A percentile compares a stretch with the other conserved stretches of the same genome.
Conservation (phyloP, 1,284 basidiomycete genomes). For the Naganishia cerealis region DNA sequence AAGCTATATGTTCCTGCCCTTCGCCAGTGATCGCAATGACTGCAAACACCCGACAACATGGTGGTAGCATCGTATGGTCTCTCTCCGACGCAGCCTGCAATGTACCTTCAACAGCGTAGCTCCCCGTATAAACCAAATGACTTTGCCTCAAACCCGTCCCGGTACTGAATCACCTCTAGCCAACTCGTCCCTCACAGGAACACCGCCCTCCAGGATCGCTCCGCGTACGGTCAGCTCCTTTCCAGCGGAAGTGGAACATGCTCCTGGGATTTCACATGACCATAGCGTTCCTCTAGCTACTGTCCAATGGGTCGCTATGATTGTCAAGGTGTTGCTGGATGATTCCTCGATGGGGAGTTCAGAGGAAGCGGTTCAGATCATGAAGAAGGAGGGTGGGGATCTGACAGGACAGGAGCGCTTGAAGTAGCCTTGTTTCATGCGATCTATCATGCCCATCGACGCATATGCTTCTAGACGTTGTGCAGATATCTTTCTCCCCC, state of each 20-base stretch:
- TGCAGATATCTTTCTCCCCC: too few relatives aligned
- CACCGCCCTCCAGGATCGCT: not conserved
- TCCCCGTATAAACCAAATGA: not conserved
- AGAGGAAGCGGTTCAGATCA: not conserved
- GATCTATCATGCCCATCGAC: too few relatives aligned
- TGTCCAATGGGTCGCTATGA: not conserved
- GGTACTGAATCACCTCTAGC: not conserved
- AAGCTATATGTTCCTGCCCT: not conserved
- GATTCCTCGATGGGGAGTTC: not conserved
- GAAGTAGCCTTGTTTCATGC: not conserved
- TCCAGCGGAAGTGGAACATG: not conserved
- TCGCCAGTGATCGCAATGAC: not conserved
- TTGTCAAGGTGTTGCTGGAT: not conserved
- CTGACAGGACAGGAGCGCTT: conserved; percentile 1
- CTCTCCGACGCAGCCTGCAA: not conserved
- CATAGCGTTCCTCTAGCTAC: not conserved
- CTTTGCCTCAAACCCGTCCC: not conserved
- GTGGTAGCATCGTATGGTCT: not conserved
- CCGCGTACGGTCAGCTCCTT: not conserved
- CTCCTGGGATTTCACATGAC: not conserved
- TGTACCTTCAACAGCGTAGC: not conserved
- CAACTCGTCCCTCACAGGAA: not conserved
- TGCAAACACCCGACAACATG: not conserved
- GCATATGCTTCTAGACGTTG: too few relatives aligned
- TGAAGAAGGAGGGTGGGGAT: conserved; percentile 3